phyloP scores from a whole-genome alignment of 106 monocot genomes.

The Dendrobium catenatum region DNA sequence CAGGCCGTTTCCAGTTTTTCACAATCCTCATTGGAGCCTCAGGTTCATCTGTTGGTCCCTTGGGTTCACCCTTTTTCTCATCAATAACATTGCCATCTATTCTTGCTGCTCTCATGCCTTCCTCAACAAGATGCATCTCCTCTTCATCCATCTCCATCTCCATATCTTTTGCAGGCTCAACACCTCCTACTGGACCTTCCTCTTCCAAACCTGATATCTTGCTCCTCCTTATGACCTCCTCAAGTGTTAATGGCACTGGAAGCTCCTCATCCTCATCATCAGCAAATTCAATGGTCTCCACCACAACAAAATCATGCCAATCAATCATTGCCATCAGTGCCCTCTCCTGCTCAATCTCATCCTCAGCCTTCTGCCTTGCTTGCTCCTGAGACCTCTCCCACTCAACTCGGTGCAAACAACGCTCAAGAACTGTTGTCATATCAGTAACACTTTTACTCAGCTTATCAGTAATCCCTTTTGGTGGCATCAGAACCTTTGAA shows the following conservation, averaged over 20 bases:
- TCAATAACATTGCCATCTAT: constrained; percentile 45
- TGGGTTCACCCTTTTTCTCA: constrained; percentile 34
- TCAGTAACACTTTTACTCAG: constrained; percentile 38
- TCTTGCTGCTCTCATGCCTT: constrained; percentile 84
- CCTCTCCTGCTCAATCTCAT: constrained; percentile 97
- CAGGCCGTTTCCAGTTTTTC: constrained; percentile 97
- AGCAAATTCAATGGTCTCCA: constrained; percentile 91
- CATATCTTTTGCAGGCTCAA: constrained; percentile 71
- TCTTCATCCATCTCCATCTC: constrained; percentile 99
- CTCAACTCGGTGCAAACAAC: constrained; percentile 88
- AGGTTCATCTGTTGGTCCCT: constrained; percentile 29
- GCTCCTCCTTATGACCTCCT: constrained; percentile 84
- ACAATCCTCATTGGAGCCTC: constrained; percentile 96
- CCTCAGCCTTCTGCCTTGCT: constrained; percentile 89
- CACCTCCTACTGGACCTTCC: constrained; percentile 24
- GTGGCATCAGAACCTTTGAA: constrained; percentile 87
- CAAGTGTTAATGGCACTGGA: constrained; percentile 72
- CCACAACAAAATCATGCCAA: constrained; percentile 99
- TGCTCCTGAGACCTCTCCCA: constrained; percentile 99
- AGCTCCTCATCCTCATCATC: constrained; percentile 90
- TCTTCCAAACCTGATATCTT: constrained; percentile 54
- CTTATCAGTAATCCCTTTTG: constrained; percentile 56
- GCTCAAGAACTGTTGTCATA: constrained; percentile 67
- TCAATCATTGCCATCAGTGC: constrained; percentile 97
- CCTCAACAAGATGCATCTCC: constrained; percentile 87